A percentile compares a stretch with the other conserved stretches of the same genome.
These are phyloP conservation scores for Durusdinium trenchii DNA, from an alignment of 73 alveolate species.

Conservation along the genomic window DNA sequence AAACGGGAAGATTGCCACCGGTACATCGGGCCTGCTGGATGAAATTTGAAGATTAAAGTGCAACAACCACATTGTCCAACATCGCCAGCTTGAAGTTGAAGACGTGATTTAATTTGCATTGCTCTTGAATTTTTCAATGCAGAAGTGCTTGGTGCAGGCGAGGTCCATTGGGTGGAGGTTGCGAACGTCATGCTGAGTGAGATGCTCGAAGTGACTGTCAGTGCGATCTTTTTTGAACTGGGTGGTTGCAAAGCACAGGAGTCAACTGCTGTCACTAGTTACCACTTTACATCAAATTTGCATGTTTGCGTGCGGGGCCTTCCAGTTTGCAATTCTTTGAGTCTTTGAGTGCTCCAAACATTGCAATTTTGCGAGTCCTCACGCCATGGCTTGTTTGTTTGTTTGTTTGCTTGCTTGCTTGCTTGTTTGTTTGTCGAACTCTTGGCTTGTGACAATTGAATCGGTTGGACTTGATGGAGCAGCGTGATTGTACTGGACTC, in stretches of 20 bases:
- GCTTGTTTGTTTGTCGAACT: too few relatives aligned
- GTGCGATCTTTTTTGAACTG: not conserved
- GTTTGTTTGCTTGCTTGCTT: too few relatives aligned
- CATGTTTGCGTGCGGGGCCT: not conserved
- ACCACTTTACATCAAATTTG: not conserved
- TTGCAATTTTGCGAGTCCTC: not conserved
- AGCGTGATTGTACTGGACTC: too few relatives aligned
- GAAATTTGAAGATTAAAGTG: too few relatives aligned
- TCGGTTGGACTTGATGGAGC: too few relatives aligned
- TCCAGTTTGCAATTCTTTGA: not conserved
- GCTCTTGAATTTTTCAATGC: not conserved
- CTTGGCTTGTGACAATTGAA: too few relatives aligned
- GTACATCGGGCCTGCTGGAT: constrained; percentile 8
- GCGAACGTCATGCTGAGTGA: constrained; percentile 31
- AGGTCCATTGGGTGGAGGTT: constrained; percentile 83
- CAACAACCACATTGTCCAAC: too few relatives aligned
- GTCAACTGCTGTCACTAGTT: not conserved
- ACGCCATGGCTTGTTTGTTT: too few relatives aligned
- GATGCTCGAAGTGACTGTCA: too few relatives aligned
- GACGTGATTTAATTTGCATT: not conserved
- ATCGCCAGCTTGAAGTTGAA: not conserved
- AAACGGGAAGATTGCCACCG: constrained; percentile 52
- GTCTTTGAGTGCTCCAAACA: not conserved
- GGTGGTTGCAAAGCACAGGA: not conserved
- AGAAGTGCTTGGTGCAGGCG: constrained; percentile 19